These are phyloP conservation scores for Neurospora sp. DNA, from an alignment of 2,329 filamentous ascomycete species.

Conservation along the genomic window DNA sequence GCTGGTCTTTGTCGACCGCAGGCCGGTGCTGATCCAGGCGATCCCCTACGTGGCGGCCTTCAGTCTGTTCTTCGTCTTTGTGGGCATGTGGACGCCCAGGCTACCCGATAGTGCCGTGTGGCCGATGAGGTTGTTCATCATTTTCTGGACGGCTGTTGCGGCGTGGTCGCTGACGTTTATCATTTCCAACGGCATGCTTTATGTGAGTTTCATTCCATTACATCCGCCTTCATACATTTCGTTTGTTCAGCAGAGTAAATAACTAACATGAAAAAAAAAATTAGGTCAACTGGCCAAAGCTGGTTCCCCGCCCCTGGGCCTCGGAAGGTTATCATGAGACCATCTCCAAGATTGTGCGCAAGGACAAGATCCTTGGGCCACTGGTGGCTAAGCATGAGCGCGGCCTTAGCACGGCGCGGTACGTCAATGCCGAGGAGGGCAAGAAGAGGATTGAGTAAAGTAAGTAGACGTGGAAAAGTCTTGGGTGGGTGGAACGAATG, in stretches of 20 bases:
- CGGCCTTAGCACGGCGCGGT: constrained; percentile 70
- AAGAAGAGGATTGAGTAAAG: constrained; percentile 91
- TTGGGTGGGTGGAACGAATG: neutral
- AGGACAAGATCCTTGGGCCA: constrained; percentile 70
- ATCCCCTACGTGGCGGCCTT: constrained; percentile 85
- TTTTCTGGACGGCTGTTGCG: constrained; percentile 65
- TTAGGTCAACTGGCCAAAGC: constrained; percentile 96
- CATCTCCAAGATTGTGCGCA: constrained; percentile 61
- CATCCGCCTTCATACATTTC: neutral
- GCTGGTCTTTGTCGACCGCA: constrained; percentile 70
- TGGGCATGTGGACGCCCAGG: constrained; percentile 63
- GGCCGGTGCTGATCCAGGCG: constrained; percentile 83
- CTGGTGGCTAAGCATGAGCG: constrained; percentile 69
- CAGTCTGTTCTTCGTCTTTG: constrained; percentile 71
- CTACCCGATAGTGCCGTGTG: constrained; percentile 66
- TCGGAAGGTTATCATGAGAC: constrained; percentile 84
- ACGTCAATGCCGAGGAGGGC: constrained; percentile 84
- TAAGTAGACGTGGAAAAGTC: neutral
- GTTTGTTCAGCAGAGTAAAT: neutral
- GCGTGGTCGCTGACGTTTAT: constrained; percentile 71
- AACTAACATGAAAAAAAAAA: constrained; percentile 8
- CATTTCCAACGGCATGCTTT: constrained; percentile 77
- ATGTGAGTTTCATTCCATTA: constrained; percentile 51
- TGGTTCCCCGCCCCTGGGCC: constrained; percentile 80
- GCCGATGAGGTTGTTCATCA: constrained; percentile 69